Percentiles rank a stretch among this genome's conserved stretches.
Conservation (phyloP, 768 basidiomycete genomes). For the Serendipita indica region DNA sequence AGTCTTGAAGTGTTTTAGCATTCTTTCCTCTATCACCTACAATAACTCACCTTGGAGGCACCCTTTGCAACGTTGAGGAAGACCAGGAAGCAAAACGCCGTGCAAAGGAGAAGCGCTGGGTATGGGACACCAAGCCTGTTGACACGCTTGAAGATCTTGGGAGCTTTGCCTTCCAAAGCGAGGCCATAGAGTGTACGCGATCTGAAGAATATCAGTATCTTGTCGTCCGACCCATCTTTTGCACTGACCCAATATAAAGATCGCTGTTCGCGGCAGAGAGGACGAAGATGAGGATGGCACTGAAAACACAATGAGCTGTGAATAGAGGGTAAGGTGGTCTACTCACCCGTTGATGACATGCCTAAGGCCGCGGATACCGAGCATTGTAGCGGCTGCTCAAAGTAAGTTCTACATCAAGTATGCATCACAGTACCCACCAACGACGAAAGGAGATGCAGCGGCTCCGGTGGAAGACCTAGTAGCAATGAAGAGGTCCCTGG, state of each 20-base stretch:
- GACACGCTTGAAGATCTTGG: conserved; percentile 27
- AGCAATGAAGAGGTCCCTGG: conserved; percentile 30
- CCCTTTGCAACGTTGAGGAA: conserved; percentile 42
- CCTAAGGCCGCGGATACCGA: conserved; percentile 42
- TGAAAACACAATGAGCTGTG: conserved; percentile 14
- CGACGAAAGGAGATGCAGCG: conserved; percentile 52
- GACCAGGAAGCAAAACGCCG: conserved; percentile 38
- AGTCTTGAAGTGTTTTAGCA: conserved; percentile 13
- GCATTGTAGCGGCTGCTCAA: conserved; percentile 25
- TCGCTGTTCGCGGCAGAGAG: conserved; percentile 41
- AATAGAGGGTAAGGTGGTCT: conserved; percentile 9
- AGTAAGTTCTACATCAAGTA: background rate
- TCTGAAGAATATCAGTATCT: no score
- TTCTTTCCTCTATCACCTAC: background rate
- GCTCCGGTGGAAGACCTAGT: conserved; percentile 30
- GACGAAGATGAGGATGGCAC: conserved; percentile 48
- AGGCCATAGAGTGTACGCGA: conserved; percentile 35
- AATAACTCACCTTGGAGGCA: conserved; percentile 33
- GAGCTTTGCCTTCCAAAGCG: conserved; percentile 34
- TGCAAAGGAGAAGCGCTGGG: conserved; percentile 36
- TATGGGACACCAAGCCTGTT: conserved; percentile 21
- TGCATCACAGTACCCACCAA: conserved; percentile 23
- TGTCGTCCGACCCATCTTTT: no score
- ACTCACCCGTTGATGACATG: conserved; percentile 40
- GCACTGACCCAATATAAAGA: conserved; percentile 38